phyloP scores from a whole-genome alignment of 2,329 filamentous ascomycete genomes.

The Cladophialophora immunda region DNA sequence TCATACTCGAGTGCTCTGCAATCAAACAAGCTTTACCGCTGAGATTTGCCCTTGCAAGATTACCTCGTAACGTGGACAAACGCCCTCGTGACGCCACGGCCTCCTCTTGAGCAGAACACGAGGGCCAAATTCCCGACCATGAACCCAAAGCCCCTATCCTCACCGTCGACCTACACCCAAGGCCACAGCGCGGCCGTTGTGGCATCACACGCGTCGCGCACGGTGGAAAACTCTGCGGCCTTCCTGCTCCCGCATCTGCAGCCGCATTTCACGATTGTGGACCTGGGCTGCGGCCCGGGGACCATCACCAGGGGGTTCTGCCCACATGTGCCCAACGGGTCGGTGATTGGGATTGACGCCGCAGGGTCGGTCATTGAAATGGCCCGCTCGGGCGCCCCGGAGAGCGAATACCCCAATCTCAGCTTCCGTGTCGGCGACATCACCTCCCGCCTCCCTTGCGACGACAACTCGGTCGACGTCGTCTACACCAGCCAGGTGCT shows the following conservation, averaged over 20 bases:
- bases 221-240: slow-evolving; percentile 46
- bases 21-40: neutral
- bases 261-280: slow-evolving; percentile 49
- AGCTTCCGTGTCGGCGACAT: slow-evolving; percentile 51
- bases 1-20: neutral
- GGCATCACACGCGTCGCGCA: slow-evolving; percentile 39
- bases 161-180: slow-evolving; percentile 28
- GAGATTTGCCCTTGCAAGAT: neutral
- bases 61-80: no score
- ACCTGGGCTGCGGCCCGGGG: slow-evolving; percentile 54
- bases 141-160: neutral
- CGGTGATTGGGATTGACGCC: slow-evolving; percentile 49
- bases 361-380: slow-evolving; percentile 42
- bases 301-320: slow-evolving; percentile 53
- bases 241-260: slow-evolving; percentile 50
- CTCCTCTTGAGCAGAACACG: neutral
- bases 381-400: slow-evolving; percentile 43
- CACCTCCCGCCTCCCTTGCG: slow-evolving; percentile 49
- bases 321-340: slow-evolving; percentile 47
- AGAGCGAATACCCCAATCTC: slow-evolving; percentile 44
- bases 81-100: neutral
- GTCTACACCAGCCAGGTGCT: slow-evolving; percentile 68
- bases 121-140: neutral
- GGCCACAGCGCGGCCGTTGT: slow-evolving; percentile 33
- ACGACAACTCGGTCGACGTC: slow-evolving; percentile 63